These are phyloP conservation scores for Leptographium galeiforme DNA, from an alignment of 2,329 filamentous ascomycete species.

Conservation along the genomic window DNA sequence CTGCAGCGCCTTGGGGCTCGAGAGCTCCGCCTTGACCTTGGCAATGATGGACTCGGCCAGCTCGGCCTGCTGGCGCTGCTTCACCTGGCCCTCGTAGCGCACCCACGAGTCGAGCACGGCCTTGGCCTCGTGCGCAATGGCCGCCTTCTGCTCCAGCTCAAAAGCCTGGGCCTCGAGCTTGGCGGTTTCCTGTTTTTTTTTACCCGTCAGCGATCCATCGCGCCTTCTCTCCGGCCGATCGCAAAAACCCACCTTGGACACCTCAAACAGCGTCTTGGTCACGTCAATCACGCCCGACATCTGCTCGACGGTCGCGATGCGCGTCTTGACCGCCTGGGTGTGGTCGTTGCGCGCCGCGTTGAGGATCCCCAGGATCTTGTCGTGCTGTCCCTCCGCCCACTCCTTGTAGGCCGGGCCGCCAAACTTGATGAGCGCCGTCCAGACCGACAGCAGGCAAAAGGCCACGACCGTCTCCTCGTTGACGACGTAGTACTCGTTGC, in stretches of 20 bases:
- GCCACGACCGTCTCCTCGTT: conserved; percentile 97
- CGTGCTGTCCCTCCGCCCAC: conserved; percentile 80
- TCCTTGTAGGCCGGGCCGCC: conserved; percentile 83
- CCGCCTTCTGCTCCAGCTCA: conserved; percentile 93
- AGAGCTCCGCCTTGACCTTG: conserved; percentile 97
- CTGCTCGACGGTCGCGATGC: conserved; percentile 90
- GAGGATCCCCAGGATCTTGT: conserved; percentile 90
- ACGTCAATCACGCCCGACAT: conserved; percentile 89
- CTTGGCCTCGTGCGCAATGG: conserved; percentile 87
- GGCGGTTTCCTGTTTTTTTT: conserved; percentile 89
- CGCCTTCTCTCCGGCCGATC: too few relatives aligned
- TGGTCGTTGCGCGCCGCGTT: conserved; percentile 91
- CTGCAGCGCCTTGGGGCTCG: conserved; percentile 94
- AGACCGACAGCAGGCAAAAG: conserved; percentile 84
- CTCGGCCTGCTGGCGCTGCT: conserved; percentile 96
- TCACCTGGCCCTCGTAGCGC: conserved; percentile 95
- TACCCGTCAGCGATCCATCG: too few relatives aligned
- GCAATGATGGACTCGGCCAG: conserved; percentile 83
- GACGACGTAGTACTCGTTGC: conserved; percentile 98
- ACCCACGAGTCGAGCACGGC: conserved; percentile 95
- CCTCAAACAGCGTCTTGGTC: conserved; percentile 92
- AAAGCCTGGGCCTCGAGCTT: conserved; percentile 90
- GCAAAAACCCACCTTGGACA: conserved; percentile 89
- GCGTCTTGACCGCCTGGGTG: conserved; percentile 84
- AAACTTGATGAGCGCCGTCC: conserved; percentile 84